These are phyloP conservation scores for Warburgia ugandensis DNA, from an alignment of 164 flowering plant genomes.

Conservation along the genomic window DNA sequence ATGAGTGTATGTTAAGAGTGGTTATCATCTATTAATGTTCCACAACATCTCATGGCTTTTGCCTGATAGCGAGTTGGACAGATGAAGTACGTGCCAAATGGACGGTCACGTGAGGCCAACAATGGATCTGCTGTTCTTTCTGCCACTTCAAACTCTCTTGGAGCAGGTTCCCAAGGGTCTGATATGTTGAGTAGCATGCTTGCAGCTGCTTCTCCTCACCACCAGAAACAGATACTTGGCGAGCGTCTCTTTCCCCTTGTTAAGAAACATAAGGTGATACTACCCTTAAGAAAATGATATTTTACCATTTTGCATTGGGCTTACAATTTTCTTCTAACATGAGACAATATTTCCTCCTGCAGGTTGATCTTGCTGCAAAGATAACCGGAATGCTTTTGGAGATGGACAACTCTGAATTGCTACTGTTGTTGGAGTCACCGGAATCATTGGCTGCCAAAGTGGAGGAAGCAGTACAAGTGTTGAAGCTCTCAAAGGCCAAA, in stretches of 20 bases:
- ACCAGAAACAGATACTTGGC: slow-evolving; percentile 75
- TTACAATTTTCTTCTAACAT: no score
- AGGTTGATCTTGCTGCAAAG: slow-evolving; percentile 72
- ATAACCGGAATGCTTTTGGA: slow-evolving; percentile 92
- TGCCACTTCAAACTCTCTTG: slow-evolving; percentile 26
- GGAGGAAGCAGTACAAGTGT: slow-evolving; percentile 77
- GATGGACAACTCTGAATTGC: slow-evolving; percentile 82
- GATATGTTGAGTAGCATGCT: slow-evolving; percentile 64
- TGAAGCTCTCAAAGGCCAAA: slow-evolving; percentile 51
- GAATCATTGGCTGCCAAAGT: slow-evolving; percentile 63
- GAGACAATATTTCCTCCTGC: no score
- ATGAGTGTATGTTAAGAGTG: background rate
- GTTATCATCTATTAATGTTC: background rate
- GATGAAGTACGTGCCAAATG: slow-evolving; percentile 42
- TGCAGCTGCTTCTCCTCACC: slow-evolving; percentile 60
- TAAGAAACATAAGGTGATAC: slow-evolving; percentile 55
- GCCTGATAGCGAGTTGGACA: slow-evolving; percentile 33
- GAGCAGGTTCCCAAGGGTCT: slow-evolving; percentile 15
- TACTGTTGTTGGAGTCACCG: slow-evolving; percentile 70
- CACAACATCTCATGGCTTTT: background rate
- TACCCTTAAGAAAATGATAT: no score
- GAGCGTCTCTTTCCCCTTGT: slow-evolving; percentile 76
- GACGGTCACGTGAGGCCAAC: slow-evolving; percentile 30
- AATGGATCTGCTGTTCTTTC: slow-evolving; percentile 31
- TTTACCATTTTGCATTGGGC: no score